A percentile compares a stretch with the other conserved stretches of the same genome.
These are phyloP conservation scores for Neurospora sp. DNA, from an alignment of 495 filamentous ascomycete species.

Conservation along the genomic window DNA sequence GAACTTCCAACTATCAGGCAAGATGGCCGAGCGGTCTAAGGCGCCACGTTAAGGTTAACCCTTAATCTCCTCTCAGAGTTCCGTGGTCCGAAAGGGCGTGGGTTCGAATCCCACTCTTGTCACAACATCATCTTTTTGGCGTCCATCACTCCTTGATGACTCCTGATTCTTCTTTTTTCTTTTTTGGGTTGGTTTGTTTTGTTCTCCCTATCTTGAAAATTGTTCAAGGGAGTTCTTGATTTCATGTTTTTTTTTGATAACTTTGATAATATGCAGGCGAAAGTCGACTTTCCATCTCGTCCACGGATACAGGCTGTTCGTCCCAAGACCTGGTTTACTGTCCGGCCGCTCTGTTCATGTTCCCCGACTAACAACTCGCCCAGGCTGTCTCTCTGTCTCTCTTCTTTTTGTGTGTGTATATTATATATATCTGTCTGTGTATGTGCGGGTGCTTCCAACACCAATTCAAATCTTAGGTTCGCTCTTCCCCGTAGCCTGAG, in stretches of 20 bases:
- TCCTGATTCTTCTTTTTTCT: background rate
- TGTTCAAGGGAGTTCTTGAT: too few relatives aligned
- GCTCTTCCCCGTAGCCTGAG: background rate
- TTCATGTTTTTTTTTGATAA: too few relatives aligned
- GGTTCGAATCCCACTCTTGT: constrained; percentile 31
- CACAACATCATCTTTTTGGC: background rate
- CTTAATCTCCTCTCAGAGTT: constrained; percentile 3
- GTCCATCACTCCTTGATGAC: too few relatives aligned
- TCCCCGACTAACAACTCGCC: background rate
- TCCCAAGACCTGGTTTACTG: background rate
- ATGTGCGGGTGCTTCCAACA: background rate
- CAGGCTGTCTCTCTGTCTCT: background rate
- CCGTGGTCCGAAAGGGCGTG: constrained; percentile 30
- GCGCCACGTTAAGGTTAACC: background rate
- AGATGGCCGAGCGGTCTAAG: background rate
- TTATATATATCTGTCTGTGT: background rate
- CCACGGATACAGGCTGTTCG: background rate
- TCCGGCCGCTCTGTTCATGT: background rate
- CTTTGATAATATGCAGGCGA: too few relatives aligned
- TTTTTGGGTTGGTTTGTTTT: background rate
- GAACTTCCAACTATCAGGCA: background rate
- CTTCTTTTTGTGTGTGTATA: background rate
- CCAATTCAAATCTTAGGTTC: background rate
- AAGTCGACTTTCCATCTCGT: background rate
- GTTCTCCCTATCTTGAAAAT: too few relatives aligned